Evolutionary conservation across 176 grass and related monocot species (phyloP).

Genomic region (Leersia perrieri): DNA sequence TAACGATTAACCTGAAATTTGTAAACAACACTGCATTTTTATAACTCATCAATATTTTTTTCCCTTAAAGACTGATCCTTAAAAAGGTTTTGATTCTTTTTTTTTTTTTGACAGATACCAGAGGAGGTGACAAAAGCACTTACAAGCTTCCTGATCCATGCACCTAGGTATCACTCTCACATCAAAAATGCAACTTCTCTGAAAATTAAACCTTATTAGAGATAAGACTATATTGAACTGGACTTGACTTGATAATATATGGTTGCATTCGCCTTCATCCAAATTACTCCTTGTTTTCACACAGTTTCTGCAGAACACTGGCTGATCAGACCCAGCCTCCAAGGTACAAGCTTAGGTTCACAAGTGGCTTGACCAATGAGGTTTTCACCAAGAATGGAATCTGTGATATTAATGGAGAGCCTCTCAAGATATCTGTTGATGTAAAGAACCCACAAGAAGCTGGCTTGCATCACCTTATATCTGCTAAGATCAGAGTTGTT

Average conservation of each 20-base stretch:
- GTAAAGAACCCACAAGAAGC: not conserved
- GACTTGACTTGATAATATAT: not conserved
- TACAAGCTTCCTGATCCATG: not conserved
- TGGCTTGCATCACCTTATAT: not conserved
- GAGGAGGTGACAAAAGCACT: constrained; percentile 29
- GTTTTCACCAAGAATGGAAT: constrained; percentile 39
- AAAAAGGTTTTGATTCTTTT: not conserved
- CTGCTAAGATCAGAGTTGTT: constrained; percentile 42
- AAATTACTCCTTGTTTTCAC: not conserved
- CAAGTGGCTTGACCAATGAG: constrained; percentile 19
- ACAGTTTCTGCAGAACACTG: constrained; percentile 8
- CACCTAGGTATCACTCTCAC: constrained; percentile 13
- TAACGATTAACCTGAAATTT: not conserved
- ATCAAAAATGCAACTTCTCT: not conserved
- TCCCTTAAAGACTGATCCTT: not conserved
- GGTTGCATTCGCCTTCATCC: not conserved
- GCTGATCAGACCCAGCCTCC: constrained; percentile 22
- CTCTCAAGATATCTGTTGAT: constrained; percentile 20
- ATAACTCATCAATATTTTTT: not conserved
- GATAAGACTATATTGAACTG: not conserved
- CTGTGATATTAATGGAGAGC: not conserved
- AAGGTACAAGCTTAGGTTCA: constrained; percentile 30
- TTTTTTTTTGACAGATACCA: constrained; percentile 13
- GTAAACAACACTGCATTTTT: not conserved
- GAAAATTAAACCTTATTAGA: not conserved